Evolutionary conservation across 371 early-diverging fungal genomes (phyloP).

Genomic region (Mucor velutinosus): DNA sequence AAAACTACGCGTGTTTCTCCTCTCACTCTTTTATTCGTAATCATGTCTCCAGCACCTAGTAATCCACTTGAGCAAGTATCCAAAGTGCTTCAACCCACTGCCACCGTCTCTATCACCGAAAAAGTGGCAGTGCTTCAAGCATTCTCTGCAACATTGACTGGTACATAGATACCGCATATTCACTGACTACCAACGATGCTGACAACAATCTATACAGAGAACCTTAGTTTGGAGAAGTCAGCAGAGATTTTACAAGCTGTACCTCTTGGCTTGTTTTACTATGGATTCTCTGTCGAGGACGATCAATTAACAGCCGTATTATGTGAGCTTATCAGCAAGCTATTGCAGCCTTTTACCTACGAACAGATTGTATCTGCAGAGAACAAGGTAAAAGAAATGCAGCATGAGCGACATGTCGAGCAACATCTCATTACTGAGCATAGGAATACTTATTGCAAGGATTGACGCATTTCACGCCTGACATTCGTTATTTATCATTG

Average conservation of each 20-base stretch:
- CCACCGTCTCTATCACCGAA: conserved; percentile 21
- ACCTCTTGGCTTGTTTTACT: conserved; percentile 34
- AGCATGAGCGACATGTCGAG: too few relatives aligned
- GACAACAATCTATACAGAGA: conserved; percentile 4
- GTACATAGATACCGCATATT: conserved; percentile 5
- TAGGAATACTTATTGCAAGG: conserved; percentile 48
- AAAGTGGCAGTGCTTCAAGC: conserved; percentile 30
- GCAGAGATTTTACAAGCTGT: conserved; percentile 21
- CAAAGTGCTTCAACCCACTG: conserved; percentile 24
- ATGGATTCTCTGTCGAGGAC: conserved; percentile 29
- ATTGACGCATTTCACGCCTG: conserved; percentile 43
- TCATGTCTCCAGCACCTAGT: conserved; percentile 26
- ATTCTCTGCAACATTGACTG: conserved; percentile 33
- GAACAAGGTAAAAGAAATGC: conserved; percentile 17
- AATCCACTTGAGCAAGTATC: conserved; percentile 29
- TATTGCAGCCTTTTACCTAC: conserved; percentile 36
- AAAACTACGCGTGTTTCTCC: background rate
- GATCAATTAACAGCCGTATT: conserved; percentile 23
- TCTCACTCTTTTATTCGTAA: background rate
- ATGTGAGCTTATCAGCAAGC: conserved; percentile 33
- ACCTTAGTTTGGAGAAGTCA: conserved; percentile 27
- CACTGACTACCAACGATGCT: background rate
- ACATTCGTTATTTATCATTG: conserved; percentile 44
- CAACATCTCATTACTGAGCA: background rate
- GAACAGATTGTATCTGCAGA: conserved; percentile 23